Base-by-base conservation (phyloP, 176 grass and related monocot species). In the Aechmea fasciata region DNA sequence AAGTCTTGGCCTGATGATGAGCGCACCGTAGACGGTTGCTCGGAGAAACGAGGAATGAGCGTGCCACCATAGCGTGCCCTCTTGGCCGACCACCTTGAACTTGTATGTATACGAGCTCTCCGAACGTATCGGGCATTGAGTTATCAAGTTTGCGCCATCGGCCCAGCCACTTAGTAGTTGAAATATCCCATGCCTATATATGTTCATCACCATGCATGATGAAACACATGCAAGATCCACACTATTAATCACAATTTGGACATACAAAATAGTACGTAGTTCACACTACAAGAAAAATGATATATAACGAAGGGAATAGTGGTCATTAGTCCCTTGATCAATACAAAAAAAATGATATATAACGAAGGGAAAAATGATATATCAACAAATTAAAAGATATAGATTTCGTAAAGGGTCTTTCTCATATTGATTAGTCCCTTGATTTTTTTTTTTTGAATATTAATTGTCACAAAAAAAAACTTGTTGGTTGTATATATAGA, bases 51-150 rank as follows among this genome's bases (percentile, higher is more conserved):
- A 78, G 51, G 73, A 71, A 76, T 94, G 90, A 0, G 87, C 86
- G 79, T 94, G 90, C 90, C 90, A 94, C 90, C 90, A 94, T 73
- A 94, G 71, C 41, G 90, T 94, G 72, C 90, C 86, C 48, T 86
- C 83, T 57, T 94, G 86, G 11, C 78, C 81, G 8, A 83, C 78
- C 2, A 94, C 76, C 52, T 76, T 73, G 81, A 96, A 90, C 23
- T 70, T 22, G 79, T 96, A 89, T 1, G 78, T 87, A 78, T 72
- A 96, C 14, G 77, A 80, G 41, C 18, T 61, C 70, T 83, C 85
- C 0, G 78, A 78, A 75, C 9, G 48, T 17, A 69, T 69, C 69
- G 81, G 82, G 75, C 86, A 89, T 78, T 89, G 86, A 51, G 86
- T 69, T 26, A 89, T 83, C 78, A 81, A 64, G 47, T 63, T 75